These are phyloP conservation scores for Pochonia chlamydosporia DNA, from an alignment of 2,329 filamentous ascomycete species.

Conservation along the genomic window DNA sequence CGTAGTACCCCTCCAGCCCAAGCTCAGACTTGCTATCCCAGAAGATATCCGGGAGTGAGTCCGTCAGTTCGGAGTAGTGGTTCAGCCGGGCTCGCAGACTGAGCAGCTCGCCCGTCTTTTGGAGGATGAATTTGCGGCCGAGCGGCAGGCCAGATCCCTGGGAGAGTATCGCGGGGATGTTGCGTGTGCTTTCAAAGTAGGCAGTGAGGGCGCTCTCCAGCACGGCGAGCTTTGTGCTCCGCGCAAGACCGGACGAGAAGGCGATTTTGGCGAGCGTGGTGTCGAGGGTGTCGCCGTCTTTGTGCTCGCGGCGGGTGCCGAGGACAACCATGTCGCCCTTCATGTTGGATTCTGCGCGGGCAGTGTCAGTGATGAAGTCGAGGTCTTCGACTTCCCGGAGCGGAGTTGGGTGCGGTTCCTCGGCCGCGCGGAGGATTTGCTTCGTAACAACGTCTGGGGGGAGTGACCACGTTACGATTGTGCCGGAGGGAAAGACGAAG, in stretches of 20 bases:
- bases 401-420: slow-evolving; percentile 62
- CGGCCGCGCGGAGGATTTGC: slow-evolving; percentile 69
- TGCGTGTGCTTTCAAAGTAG: slow-evolving; percentile 82
- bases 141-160: slow-evolving; percentile 43
- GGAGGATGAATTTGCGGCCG: slow-evolving; percentile 71
- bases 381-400: slow-evolving; percentile 82
- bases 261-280: slow-evolving; percentile 86
- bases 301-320: slow-evolving; percentile 60
- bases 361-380: slow-evolving; percentile 73
- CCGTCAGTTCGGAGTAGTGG: slow-evolving; percentile 93
- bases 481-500: slow-evolving; percentile 93
- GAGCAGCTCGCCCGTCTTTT: slow-evolving; percentile 89
- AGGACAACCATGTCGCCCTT: slow-evolving; percentile 85
- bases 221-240: slow-evolving; percentile 89
- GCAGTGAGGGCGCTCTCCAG: slow-evolving; percentile 75
- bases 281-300: slow-evolving; percentile 41
- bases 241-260: slow-evolving; percentile 88
- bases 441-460: slow-evolving; percentile 70
- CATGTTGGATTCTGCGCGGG: slow-evolving; percentile 68
- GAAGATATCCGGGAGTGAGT: slow-evolving; percentile 91
- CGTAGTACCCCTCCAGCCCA: slow-evolving; percentile 89
- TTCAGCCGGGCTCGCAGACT: slow-evolving; percentile 88
- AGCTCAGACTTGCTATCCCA: slow-evolving; percentile 91
- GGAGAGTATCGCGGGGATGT: slow-evolving; percentile 74
- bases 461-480: slow-evolving; percentile 86